These are phyloP conservation scores for Phytopythium ostracodes DNA, from an alignment of 352 stramenopile species.

Conservation along the genomic window DNA sequence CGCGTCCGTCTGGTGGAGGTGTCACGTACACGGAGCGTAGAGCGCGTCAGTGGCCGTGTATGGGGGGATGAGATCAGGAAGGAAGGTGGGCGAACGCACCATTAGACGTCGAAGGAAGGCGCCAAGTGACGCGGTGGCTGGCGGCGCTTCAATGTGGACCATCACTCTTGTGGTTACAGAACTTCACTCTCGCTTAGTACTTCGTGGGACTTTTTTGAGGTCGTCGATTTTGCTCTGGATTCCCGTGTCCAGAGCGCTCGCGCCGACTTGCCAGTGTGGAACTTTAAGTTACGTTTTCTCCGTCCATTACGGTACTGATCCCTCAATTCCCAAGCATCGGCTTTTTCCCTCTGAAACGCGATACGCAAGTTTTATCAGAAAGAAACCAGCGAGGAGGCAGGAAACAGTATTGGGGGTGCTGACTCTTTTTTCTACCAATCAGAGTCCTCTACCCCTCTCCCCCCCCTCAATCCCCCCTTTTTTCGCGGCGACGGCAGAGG, in stretches of 20 bases:
- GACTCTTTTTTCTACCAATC: constrained; percentile 50
- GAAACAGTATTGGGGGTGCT: constrained; percentile 7
- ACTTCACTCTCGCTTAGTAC: neutral
- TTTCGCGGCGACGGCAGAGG: constrained; percentile 7
- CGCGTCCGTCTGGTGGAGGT: constrained; percentile 49
- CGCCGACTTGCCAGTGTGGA: neutral
- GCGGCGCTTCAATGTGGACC: constrained; percentile 1
- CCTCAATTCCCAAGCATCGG: neutral
- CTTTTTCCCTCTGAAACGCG: neutral
- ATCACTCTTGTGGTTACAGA: neutral
- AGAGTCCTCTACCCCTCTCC: constrained; percentile 8
- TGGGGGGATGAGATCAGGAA: no score
- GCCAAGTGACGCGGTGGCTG: neutral
- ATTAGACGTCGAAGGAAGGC: neutral
- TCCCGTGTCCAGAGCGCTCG: neutral
- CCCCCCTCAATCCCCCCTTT: neutral
- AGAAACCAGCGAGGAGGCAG: no score
- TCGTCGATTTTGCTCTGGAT: neutral
- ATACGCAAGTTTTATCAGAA: neutral
- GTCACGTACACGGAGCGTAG: neutral
- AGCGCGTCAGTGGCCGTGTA: neutral
- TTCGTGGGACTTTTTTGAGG: no score
- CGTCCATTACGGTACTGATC: neutral
- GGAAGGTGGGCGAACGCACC: neutral
- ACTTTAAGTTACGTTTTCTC: neutral